phyloP scores from a whole-genome alignment of 441 rosid genomes.

The Populus hybrid region DNA sequence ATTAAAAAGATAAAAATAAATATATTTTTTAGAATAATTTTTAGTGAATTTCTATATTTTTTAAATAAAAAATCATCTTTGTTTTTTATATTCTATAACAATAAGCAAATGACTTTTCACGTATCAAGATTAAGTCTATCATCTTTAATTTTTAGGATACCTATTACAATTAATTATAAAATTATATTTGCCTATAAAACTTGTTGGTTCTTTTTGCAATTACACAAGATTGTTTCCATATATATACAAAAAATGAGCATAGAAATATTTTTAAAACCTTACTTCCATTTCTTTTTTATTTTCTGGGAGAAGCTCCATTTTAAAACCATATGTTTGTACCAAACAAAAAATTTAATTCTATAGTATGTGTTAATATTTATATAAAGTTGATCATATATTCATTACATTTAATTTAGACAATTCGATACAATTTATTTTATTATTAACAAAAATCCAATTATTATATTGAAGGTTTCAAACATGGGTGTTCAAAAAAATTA shows the following conservation, averaged over 20 bases:
- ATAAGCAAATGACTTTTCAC: neutral
- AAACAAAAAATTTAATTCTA: neutral
- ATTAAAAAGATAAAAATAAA: too few relatives aligned
- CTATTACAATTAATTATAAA: too few relatives aligned
- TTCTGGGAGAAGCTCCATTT: neutral
- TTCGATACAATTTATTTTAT: too few relatives aligned
- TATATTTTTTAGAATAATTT: too few relatives aligned
- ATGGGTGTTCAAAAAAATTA: neutral
- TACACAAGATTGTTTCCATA: too few relatives aligned
- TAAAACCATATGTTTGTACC: neutral
- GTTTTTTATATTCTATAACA: too few relatives aligned
- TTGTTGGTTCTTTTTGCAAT: neutral
- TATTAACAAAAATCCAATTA: neutral
- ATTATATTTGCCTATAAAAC: too few relatives aligned
- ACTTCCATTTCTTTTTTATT: neutral
- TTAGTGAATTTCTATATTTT: too few relatives aligned
- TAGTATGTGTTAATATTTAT: neutral
- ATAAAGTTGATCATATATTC: too few relatives aligned
- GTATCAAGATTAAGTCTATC: neutral
- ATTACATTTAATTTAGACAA: neutral
- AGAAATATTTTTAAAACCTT: too few relatives aligned
- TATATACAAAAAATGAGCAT: neutral
- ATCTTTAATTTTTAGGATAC: neutral
- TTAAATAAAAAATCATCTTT: too few relatives aligned
- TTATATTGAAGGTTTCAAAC: too few relatives aligned